Evolutionary conservation across 345 rosid genomes (phyloP), one percentile per base, ranked within the genome.

Genomic region (Pelargonium nanum): DNA sequence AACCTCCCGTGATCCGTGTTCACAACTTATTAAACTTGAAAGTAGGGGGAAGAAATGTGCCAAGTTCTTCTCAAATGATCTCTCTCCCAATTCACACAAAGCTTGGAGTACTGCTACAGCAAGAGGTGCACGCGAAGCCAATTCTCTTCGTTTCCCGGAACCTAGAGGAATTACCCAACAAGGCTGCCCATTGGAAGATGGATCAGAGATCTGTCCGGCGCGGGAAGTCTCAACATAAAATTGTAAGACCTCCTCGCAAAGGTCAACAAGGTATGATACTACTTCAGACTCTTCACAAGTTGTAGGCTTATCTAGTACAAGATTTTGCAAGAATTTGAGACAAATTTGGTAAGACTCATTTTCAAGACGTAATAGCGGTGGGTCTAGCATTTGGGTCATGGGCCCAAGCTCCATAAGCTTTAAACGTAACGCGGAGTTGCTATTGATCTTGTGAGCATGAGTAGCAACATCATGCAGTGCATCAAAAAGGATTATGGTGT

Each of bases 361-460:
- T 74, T 93, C 99, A 5, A 93, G 83, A 52, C 99, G 97, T 19
- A 93, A 71, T 1, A 93, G 68, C 3, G 99, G 99, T 57, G 99
- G 99, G 74, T 87, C 97, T 76, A 87, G 99, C 97, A 93, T 90
- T 67, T 93, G 99, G 34, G 92, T 87, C 81, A 87, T 80, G 45
- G 94, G 73, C 68, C 87, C 91, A 67, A 85, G 77, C 68, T 89
- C 99, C 74, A 76, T 94, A 50, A 93, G 81, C 76, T 77, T 87
- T 65, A 78, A 70, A 5, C 99, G 91, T 23, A 93, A 70, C 20
- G 44, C 53, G 15, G 72, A 22, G 68, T 84, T 61, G 32, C 79
- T 84, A 76, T 93, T 93, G 72, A 87, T 74, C 63, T 68, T 77
- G 75, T 84, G 96, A 60, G 94, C 91, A 64, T 89, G 92, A 57